Percentiles rank a stretch among this genome's conserved stretches.
phyloP scores from a whole-genome alignment of 2,329 filamentous ascomycete species.

The Fusarium coicis region DNA sequence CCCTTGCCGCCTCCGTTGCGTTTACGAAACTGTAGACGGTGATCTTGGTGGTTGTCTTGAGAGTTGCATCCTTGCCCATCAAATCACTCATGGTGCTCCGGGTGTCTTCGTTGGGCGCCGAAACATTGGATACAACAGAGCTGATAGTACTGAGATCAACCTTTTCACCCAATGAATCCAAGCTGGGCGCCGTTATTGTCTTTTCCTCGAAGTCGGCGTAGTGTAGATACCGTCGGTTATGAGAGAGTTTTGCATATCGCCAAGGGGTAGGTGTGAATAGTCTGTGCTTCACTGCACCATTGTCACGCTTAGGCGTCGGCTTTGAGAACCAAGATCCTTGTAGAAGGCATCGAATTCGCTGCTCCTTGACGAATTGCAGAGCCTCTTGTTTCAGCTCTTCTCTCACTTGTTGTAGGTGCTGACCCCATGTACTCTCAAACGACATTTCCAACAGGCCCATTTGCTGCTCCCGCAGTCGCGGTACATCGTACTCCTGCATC shows the following conservation, averaged over 20 bases:
- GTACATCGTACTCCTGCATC: conserved; percentile 83
- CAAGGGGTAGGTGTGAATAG: conserved; percentile 68
- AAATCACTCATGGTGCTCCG: conserved; percentile 57
- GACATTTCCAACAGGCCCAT: conserved; percentile 92
- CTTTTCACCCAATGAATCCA: conserved; percentile 81
- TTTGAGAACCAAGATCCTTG: conserved; percentile 87
- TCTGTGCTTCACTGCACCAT: conserved; percentile 49
- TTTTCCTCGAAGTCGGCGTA: conserved; percentile 84
- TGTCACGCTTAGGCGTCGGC: conserved; percentile 55
- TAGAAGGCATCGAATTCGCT: conserved; percentile 88
- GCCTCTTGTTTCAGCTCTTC: conserved; percentile 92
- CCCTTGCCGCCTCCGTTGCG: conserved; percentile 51
- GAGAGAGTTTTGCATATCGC: conserved; percentile 88
- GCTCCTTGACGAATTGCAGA: conserved; percentile 95
- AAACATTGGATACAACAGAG: conserved; percentile 93
- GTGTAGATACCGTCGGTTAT: conserved; percentile 90
- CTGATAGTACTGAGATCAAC: conserved; percentile 89
- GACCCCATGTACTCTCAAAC: conserved; percentile 95
- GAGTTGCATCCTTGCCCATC: conserved; percentile 51
- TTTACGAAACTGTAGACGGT: conserved; percentile 82
- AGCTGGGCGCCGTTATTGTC: conserved; percentile 70
- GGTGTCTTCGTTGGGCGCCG: conserved; percentile 67
- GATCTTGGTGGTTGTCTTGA: conserved; percentile 80
- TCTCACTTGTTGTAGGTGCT: conserved; percentile 88
- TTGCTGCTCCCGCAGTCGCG: conserved; percentile 82